phyloP scores from a whole-genome alignment of 495 filamentous ascomycete species.

The Rusavskia elegans region DNA sequence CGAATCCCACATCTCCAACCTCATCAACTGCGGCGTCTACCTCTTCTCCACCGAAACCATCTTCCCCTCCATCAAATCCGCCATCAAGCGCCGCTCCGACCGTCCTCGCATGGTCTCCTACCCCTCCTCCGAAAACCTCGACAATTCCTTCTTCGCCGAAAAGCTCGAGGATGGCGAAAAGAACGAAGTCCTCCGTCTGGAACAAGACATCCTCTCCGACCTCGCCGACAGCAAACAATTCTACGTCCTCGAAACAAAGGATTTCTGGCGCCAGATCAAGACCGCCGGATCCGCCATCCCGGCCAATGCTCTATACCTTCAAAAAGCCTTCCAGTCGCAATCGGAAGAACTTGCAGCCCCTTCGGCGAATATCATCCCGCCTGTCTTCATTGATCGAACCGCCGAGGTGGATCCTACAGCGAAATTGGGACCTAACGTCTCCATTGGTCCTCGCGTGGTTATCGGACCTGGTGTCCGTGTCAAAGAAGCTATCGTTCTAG shows the following conservation, averaged over 20 bases:
- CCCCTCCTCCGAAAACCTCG: conserved; percentile 86
- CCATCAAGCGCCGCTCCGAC: conserved; percentile 90
- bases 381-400: conserved; percentile 95
- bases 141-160: conserved; percentile 60
- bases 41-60: conserved; percentile 90
- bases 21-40: conserved; percentile 99
- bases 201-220: conserved; percentile 95
- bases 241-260: conserved; percentile 96
- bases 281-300: conserved; percentile 94
- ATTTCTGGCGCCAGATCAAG: conserved; percentile 99
- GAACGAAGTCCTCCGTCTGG: conserved; percentile 82
- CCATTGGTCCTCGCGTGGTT: conserved; percentile 70
- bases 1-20: conserved; percentile 92
- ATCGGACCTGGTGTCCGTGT: conserved; percentile 82
- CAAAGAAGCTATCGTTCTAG: conserved; percentile 91
- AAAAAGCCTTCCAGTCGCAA: conserved; percentile 77
- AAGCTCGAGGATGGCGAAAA: conserved; percentile 61
- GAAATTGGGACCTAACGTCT: conserved; percentile 94
- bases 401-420: conserved; percentile 85
- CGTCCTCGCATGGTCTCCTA: conserved; percentile 84
- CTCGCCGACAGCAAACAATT: conserved; percentile 96
- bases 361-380: conserved; percentile 78
- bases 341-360: conserved; percentile 71
- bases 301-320: conserved; percentile 92
- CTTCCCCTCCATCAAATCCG: conserved; percentile 87